Evolutionary conservation across 768 basidiomycete species (phyloP), one percentile per base, ranked within the genome.

Genomic region (Kwoniella sp.): DNA sequence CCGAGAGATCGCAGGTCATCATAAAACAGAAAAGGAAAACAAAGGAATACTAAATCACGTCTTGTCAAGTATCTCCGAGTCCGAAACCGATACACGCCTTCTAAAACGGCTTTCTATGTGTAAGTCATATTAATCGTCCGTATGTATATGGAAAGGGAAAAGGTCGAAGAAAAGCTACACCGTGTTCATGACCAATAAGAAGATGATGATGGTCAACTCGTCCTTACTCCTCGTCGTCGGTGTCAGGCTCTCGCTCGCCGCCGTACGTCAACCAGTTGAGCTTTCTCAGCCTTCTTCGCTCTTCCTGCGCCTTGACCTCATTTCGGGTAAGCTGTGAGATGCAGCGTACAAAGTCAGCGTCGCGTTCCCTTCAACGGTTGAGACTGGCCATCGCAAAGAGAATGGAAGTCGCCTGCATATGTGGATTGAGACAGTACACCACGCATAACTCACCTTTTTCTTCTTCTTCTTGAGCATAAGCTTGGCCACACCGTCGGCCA

Each of bases 231-330:
- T 78, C 77, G 55, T 74, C 73, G 54, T 76, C 74, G 5, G 77
- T 78, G 57, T 79, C 77, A 50, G 75, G 75, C 55, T 79, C 77
- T 48, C 74, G 65, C 51, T 68, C 77, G 48, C 93, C 93, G 58
- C 93, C 93, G 74, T 86, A 86, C 29, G 85, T 87, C 65, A 95
- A 83, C 93, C 93, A 95, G 61, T 86, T 83, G 65, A 93, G 78
- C 83, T 92, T 92, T 74, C 92, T 85, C 75, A 87, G 76, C 75
- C 88, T 85, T 78, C 91, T 85, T 66, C 94, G 85, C 81, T 93
- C 94, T 80, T 93, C 93, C 81, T 87, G 88, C 4, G 86, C 91
- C 82, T 97, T 97, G 68, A 89, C 26, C 80, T 95, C 79, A 70
- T 82, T 82, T 55, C 81, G 61, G 12, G 81, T 78, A 66, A 78